Evolutionary conservation across 1,139 yeast species (phyloP).

Genomic region (Taphrina flavorubra): DNA sequence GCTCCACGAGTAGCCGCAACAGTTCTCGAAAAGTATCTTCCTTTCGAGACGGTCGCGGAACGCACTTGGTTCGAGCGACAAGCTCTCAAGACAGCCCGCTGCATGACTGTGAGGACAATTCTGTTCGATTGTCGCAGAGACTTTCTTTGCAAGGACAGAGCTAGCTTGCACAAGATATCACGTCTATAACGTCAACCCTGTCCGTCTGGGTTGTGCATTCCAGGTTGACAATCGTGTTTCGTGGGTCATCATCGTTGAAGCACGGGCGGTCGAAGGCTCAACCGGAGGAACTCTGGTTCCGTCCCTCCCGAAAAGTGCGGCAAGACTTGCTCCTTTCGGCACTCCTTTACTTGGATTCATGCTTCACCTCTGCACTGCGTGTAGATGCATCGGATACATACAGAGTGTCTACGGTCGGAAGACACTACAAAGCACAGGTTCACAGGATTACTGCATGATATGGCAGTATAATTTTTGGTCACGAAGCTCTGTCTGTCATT

Average conservation of each 20-base stretch:
- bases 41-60: conserved; percentile 8
- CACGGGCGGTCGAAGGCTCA: background rate
- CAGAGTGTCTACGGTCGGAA: no score
- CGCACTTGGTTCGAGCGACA: conserved; percentile 11
- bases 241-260: background rate
- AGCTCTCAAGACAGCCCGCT: conserved; percentile 20
- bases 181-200: background rate
- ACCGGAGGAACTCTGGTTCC: conserved; percentile 2
- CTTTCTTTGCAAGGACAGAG: no score
- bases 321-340: background rate
- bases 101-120: background rate
- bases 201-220: background rate
- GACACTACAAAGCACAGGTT: no score
- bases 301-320: background rate
- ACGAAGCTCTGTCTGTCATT: no score
- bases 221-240: background rate
- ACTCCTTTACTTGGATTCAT: background rate
- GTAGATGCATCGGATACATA: no score
- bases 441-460: no score
- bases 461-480: no score
- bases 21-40: conserved; percentile 15
- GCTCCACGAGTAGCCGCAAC: background rate
- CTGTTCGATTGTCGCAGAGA: no score
- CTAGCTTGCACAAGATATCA: no score
- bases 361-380: no score